A percentile compares a stretch with the other conserved stretches of the same genome.
These are phyloP conservation scores for Stevia rebaudiana DNA, from an alignment of 140 eudicot genomes.

Conservation along the genomic window DNA sequence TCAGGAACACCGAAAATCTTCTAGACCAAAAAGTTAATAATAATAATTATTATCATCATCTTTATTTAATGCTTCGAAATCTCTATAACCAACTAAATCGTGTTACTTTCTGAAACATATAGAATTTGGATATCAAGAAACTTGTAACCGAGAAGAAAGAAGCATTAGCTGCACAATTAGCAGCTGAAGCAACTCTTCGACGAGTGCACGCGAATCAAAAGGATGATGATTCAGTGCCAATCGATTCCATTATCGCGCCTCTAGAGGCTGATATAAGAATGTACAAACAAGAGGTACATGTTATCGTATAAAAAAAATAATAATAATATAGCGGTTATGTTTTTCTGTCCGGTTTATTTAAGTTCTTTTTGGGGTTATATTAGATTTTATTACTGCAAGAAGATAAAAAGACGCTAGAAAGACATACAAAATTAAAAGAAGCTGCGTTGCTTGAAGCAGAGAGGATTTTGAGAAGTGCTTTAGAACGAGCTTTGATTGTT, in stretches of 20 bases:
- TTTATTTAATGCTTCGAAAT: neutral
- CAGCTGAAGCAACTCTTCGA: conserved; percentile 88
- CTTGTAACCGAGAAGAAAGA: conserved; percentile 69
- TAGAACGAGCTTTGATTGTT: conserved; percentile 79
- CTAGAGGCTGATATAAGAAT: conserved; percentile 79
- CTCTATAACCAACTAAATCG: neutral
- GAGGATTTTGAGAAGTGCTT: conserved; percentile 74
- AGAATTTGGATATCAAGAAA: conserved; percentile 82
- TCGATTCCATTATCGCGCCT: conserved; percentile 85
- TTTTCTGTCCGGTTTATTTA: neutral
- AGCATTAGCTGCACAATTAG: conserved; percentile 86
- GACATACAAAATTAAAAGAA: conserved; percentile 79
- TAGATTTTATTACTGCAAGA: conserved; percentile 65
- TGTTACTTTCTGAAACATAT: conserved; percentile 9
- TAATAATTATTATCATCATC: conserved; percentile 2
- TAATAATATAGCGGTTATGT: neutral
- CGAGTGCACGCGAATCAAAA: conserved; percentile 74
- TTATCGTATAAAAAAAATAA: neutral
- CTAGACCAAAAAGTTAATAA: conserved; percentile 78
- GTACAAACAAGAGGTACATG: conserved; percentile 64
- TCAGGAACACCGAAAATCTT: conserved; percentile 39
- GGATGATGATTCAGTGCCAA: conserved; percentile 62
- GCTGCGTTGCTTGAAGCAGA: conserved; percentile 87
- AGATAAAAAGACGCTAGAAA: conserved; percentile 74
- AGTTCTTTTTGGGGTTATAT: conserved; percentile 15